phyloP scores from a whole-genome alignment of 441 rosid genomes.

The Pelargonium australe region DNA sequence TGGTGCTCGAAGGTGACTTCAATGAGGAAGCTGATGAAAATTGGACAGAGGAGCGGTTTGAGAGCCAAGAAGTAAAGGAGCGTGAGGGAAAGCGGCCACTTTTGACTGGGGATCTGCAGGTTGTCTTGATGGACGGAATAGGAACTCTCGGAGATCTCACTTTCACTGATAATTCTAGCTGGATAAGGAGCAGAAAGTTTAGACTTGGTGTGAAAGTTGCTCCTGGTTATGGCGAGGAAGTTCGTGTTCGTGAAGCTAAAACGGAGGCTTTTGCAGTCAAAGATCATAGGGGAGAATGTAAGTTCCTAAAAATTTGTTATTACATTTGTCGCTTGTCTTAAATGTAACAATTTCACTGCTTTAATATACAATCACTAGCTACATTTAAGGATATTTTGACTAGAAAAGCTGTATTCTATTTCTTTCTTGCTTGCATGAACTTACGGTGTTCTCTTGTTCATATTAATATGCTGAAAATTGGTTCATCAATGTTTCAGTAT shows the following conservation, averaged over 20 bases:
- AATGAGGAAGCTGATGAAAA: constrained; percentile 83
- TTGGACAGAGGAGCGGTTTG: constrained; percentile 90
- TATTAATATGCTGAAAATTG: background rate
- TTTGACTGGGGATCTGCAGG: constrained; percentile 77
- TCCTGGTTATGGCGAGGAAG: constrained; percentile 64
- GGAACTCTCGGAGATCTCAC: constrained; percentile 88
- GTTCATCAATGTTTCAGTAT: constrained; percentile 35
- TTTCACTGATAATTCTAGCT: constrained; percentile 96
- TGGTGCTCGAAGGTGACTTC: constrained; percentile 96
- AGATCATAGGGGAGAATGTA: constrained; percentile 98
- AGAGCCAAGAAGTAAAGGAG: constrained; percentile 88
- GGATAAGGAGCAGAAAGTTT: constrained; percentile 98
- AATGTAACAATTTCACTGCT: background rate
- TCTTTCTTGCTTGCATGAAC: no score
- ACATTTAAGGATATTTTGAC: no score
- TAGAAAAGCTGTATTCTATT: no score
- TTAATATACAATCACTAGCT: no score
- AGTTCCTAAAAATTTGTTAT: constrained; percentile 18
- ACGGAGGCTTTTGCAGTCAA: constrained; percentile 95
- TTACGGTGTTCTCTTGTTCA: background rate
- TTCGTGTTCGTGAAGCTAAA: constrained; percentile 89
- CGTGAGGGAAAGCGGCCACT: constrained; percentile 98
- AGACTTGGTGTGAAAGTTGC: constrained; percentile 83
- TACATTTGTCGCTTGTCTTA: constrained; percentile 3
- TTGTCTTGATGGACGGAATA: constrained; percentile 90